Percentiles rank a stretch among this genome's conserved stretches.
These are phyloP conservation scores for Galeopsis tetrahit DNA, from an alignment of 257 asterid species.

Conservation along the genomic window DNA sequence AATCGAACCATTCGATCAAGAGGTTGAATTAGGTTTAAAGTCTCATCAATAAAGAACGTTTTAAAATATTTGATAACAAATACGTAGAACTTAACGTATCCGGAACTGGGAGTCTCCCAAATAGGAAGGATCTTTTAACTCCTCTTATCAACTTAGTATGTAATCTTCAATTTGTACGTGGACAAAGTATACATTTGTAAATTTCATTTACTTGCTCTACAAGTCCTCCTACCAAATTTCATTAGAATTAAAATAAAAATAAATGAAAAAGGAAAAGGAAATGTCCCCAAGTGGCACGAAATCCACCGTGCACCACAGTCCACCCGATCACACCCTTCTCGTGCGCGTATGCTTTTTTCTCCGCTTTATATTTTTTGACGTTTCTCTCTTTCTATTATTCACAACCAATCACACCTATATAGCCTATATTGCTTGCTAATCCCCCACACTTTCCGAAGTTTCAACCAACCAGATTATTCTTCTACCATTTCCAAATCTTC, in stretches of 20 bases:
- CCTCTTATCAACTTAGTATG: too few relatives aligned
- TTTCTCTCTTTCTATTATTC: not conserved
- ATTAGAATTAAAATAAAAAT: not conserved
- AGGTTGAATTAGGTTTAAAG: too few relatives aligned
- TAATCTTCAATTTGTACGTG: too few relatives aligned
- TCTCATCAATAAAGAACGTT: too few relatives aligned
- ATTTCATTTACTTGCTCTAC: constrained; percentile 4
- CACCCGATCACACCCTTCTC: constrained; percentile 51
- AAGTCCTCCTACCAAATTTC: not conserved
- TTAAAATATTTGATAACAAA: too few relatives aligned
- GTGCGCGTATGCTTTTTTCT: constrained; percentile 41
- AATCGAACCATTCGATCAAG: too few relatives aligned
- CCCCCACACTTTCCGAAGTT: constrained; percentile 42
- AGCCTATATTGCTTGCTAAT: not conserved
- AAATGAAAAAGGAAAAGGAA: not conserved
- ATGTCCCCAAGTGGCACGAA: constrained; percentile 35
- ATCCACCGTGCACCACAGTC: constrained; percentile 41
- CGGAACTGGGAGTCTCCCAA: too few relatives aligned
- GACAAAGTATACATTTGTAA: not conserved
- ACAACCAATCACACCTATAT: constrained; percentile 33
- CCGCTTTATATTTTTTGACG: not conserved
- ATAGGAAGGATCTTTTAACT: too few relatives aligned
- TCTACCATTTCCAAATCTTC: not conserved
- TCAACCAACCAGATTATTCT: constrained; percentile 33
- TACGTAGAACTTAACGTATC: too few relatives aligned